phyloP scores from a whole-genome alignment of 345 rosid species.

The Ceriops decandra region DNA sequence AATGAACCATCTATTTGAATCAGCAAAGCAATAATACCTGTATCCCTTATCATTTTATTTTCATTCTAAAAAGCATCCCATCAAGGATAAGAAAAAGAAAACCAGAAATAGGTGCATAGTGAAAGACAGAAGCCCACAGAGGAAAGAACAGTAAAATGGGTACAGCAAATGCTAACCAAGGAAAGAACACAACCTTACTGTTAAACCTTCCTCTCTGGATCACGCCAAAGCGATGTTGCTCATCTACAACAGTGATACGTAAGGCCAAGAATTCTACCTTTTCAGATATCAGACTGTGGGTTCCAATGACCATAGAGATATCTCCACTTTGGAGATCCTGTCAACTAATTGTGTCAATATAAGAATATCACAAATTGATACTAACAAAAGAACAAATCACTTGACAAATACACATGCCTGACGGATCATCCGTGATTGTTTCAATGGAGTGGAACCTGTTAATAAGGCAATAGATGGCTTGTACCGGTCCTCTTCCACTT shows the following conservation, averaged over 20 bases:
- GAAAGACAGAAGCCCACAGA: not conserved
- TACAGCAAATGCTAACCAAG: conserved; percentile 7
- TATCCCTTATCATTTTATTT: too few species aligned
- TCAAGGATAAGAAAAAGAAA: too few species aligned
- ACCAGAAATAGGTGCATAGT: not conserved
- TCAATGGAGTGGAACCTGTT: conserved; percentile 84
- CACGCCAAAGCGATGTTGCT: conserved; percentile 98
- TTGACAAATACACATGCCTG: conserved; percentile 50
- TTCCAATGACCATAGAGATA: conserved; percentile 83
- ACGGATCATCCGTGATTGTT: conserved; percentile 75
- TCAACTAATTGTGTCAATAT: conserved; percentile 23
- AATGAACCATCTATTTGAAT: too few species aligned
- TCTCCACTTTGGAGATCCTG: conserved; percentile 86
- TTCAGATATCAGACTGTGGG: conserved; percentile 90
- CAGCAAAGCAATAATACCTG: too few species aligned
- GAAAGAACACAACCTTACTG: conserved; percentile 65
- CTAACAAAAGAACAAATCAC: conserved; percentile 14
- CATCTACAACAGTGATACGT: conserved; percentile 96
- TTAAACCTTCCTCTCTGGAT: conserved; percentile 95
- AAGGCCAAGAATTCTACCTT: conserved; percentile 71
- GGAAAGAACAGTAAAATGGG: not conserved
- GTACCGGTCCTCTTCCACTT: conserved; percentile 44
- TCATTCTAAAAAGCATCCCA: too few species aligned
- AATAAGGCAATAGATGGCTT: conserved; percentile 87
- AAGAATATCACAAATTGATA: conserved; percentile 14